phyloP scores from a whole-genome alignment of 768 basidiomycete species.

The Phylloporus sp. region DNA sequence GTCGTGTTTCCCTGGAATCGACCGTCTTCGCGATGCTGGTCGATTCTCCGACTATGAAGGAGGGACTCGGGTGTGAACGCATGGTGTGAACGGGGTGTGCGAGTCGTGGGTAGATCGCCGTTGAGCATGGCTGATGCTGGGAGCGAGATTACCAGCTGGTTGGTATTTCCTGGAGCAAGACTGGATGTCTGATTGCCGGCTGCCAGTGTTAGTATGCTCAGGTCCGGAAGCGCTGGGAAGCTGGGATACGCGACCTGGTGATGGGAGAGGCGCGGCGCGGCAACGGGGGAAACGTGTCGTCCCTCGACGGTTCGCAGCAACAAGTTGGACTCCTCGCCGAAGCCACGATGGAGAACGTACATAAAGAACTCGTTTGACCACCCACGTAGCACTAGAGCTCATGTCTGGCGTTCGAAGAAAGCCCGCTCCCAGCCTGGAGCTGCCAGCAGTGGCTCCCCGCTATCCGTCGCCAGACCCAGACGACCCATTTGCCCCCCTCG shows the following conservation, averaged over 20 bases:
- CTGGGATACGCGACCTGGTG: slow-evolving; percentile 14
- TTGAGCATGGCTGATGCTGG: background rate
- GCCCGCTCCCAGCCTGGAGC: slow-evolving; percentile 49
- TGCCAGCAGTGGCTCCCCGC: slow-evolving; percentile 43
- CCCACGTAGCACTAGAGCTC: no score
- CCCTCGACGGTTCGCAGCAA: slow-evolving; percentile 16
- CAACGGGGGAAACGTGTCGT: slow-evolving; percentile 27
- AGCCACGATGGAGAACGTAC: slow-evolving; percentile 33
- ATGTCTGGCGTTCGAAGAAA: slow-evolving; percentile 44
- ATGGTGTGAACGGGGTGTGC: slow-evolving; percentile 6
- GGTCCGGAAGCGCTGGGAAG: slow-evolving; percentile 21
- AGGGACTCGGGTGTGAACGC: background rate
- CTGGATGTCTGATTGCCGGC: background rate
- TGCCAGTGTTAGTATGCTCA: slow-evolving; percentile 2
- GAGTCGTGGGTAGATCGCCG: slow-evolving; percentile 18
- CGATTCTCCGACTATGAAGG: slow-evolving; percentile 22
- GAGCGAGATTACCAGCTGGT: slow-evolving; percentile 6
- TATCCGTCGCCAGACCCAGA: slow-evolving; percentile 65
- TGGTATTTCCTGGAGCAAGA: background rate
- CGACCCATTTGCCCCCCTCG: slow-evolving; percentile 68
- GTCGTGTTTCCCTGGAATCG: slow-evolving; percentile 12
- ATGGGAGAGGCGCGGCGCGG: slow-evolving; percentile 25
- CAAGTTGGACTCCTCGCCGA: slow-evolving; percentile 32
- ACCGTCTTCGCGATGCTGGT: slow-evolving; percentile 10
- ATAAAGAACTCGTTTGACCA: slow-evolving; percentile 21